Percentiles rank a stretch among this genome's conserved stretches.
phyloP scores from a whole-genome alignment of 768 basidiomycete species.

The Amanita rimosa region DNA sequence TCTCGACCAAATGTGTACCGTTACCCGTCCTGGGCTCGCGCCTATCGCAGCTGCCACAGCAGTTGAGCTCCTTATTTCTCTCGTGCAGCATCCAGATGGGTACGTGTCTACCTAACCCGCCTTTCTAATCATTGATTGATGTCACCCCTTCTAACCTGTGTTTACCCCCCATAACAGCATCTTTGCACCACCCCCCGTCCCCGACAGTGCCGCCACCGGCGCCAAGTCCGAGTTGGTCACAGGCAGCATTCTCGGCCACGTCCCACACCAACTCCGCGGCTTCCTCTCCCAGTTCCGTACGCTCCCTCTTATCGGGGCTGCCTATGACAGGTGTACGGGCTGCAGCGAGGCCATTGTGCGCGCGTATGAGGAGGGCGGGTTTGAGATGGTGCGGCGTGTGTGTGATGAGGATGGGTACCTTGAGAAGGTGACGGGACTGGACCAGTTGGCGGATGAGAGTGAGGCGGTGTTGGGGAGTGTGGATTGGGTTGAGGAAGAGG shows the following conservation, averaged over 20 bases:
- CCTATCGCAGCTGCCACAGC: slow-evolving; percentile 87
- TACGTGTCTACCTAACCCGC: slow-evolving; percentile 25
- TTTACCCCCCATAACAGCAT: slow-evolving; percentile 12
- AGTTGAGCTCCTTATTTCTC: slow-evolving; percentile 82
- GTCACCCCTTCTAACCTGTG: background rate
- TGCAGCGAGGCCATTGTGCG: slow-evolving; percentile 73
- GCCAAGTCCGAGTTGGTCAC: background rate
- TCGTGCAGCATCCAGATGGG: slow-evolving; percentile 87
- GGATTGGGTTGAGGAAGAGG: slow-evolving; percentile 66
- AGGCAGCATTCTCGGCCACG: slow-evolving; percentile 57
- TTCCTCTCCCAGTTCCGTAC: slow-evolving; percentile 82
- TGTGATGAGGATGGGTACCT: slow-evolving; percentile 77
- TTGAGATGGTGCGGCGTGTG: slow-evolving; percentile 65
- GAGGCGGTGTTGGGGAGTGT: slow-evolving; percentile 59
- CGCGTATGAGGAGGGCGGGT: slow-evolving; percentile 77
- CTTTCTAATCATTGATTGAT: background rate
- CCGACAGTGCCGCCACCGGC: slow-evolving; percentile 10
- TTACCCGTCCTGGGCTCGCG: slow-evolving; percentile 90
- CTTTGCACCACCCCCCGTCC: slow-evolving; percentile 62
- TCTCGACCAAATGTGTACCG: slow-evolving; percentile 98
- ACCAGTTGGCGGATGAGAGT: slow-evolving; percentile 65
- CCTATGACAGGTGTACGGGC: slow-evolving; percentile 83
- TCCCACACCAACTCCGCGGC: slow-evolving; percentile 92
- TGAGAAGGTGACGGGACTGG: slow-evolving; percentile 67
- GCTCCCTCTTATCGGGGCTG: slow-evolving; percentile 74